Conservation (phyloP, 495 filamentous ascomycete genomes). For the Annulohypoxylon bovei region DNA sequence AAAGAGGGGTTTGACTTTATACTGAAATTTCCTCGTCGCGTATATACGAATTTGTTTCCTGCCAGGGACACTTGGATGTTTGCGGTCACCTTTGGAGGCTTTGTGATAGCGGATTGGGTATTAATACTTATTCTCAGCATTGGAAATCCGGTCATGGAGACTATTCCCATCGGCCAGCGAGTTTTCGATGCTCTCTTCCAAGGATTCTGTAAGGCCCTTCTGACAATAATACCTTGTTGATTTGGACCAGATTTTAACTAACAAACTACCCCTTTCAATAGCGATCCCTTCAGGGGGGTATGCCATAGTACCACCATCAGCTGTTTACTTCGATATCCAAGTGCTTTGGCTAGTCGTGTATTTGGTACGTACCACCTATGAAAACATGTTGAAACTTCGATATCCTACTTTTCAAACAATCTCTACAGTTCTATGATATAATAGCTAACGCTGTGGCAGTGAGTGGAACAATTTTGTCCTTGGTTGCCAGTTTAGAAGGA, state of each 20-base stretch:
- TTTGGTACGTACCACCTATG: conserved; percentile 61
- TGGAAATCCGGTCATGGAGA: conserved; percentile 66
- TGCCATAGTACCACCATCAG: conserved; percentile 75
- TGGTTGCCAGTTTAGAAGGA: background rate
- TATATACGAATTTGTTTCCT: conserved; percentile 81
- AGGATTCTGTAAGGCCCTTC: conserved; percentile 56
- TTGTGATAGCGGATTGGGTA: conserved; percentile 79
- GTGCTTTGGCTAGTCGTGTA: conserved; percentile 82
- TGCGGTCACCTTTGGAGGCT: conserved; percentile 66
- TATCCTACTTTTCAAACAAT: too few relatives aligned
- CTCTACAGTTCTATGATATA: background rate
- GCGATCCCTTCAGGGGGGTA: conserved; percentile 80
- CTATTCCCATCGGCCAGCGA: conserved; percentile 63
- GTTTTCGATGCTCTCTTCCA: conserved; percentile 80
- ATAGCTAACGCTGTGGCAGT: background rate
- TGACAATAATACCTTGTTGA: background rate
- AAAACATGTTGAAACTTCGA: too few relatives aligned
- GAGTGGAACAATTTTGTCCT: background rate
- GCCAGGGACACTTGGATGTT: conserved; percentile 77
- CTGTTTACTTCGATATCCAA: conserved; percentile 71
- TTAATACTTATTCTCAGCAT: conserved; percentile 76
- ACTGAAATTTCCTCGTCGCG: conserved; percentile 73
- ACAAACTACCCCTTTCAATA: conserved; percentile 17
- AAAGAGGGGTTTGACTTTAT: conserved; percentile 74
- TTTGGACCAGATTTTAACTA: conserved; percentile 5